A percentile compares a stretch with the other conserved stretches of the same genome.
Conservation (phyloP, 2,329 filamentous ascomycete species). For the Cladosporium phlei region DNA sequence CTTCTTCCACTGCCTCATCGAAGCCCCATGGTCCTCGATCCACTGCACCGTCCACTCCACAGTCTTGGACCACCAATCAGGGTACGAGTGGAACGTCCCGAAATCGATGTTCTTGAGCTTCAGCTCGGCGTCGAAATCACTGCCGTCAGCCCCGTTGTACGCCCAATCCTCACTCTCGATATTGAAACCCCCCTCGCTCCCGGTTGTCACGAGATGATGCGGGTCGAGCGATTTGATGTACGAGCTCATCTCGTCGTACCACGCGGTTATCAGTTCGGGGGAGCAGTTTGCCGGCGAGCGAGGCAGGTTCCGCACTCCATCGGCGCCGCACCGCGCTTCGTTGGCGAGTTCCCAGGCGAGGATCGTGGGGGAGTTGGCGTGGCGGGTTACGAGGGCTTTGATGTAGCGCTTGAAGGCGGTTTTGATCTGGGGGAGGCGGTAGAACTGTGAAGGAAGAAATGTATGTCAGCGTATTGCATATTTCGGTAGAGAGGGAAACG, state of each 20-base stretch:
- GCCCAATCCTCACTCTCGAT: constrained; percentile 29
- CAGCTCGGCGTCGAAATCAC: constrained; percentile 51
- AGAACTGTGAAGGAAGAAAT: too few relatives aligned
- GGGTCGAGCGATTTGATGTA: constrained; percentile 51
- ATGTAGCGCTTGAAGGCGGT: constrained; percentile 58
- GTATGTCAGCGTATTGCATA: constrained; percentile 11
- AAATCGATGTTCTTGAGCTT: constrained; percentile 49
- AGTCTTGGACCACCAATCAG: constrained; percentile 53
- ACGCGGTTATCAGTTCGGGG: constrained; percentile 42
- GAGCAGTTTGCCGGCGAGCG: constrained; percentile 30
- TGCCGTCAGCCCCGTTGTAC: constrained; percentile 44
- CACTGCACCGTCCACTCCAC: constrained; percentile 50
- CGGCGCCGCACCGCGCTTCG: constrained; percentile 60
- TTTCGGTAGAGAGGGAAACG: too few relatives aligned
- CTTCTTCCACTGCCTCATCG: constrained; percentile 42
- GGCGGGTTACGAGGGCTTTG: constrained; percentile 54
- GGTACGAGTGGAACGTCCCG: constrained; percentile 53
- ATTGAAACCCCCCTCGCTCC: constrained; percentile 40
- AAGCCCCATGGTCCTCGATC: constrained; percentile 50
- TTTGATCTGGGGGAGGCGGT: constrained; percentile 15
- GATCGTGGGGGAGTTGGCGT: constrained; percentile 55
- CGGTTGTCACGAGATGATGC: constrained; percentile 52
- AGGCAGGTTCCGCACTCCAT: constrained; percentile 51
- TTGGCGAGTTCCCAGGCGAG: constrained; percentile 67
- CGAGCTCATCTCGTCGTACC: constrained; percentile 52